Evolutionary conservation across 768 basidiomycete genomes (phyloP), one percentile per base, ranked within the genome.

Genomic region (Hortiboletus campestris): DNA sequence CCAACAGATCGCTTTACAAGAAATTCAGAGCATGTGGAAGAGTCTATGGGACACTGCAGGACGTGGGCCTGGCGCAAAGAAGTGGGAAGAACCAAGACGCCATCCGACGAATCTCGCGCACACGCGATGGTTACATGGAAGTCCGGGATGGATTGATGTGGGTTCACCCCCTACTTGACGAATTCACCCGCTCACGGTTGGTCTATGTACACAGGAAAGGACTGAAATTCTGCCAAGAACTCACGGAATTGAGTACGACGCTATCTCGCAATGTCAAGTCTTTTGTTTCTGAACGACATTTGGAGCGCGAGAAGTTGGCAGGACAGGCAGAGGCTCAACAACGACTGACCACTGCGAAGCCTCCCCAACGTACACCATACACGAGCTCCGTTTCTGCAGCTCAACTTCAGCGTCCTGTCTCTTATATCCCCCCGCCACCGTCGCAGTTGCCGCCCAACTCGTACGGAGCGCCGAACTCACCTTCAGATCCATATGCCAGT

Each of bases 61-160:
- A 2, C 84, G 89, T n/a, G 85, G 85, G 9, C 80, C 86, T 35
- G 85, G 88, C 4, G 88, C 91, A 39, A 78, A 82, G 58, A 87
- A 85, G 59, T 91, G 87, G 84, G 89, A 92, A 50, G 90, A 90
- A 51, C 79, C 86, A 85, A 61, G 91, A 94, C 25, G 78, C 84
- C 6, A 80, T 88, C 19, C 76, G 82, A 49, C 76, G 87, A 44
- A 89, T 97, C 61, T 82, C 80, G 3, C 76, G 80, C n/a, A 88
- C 91, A 1, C 79, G 88, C 25, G 93, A 94, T 63, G 82, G 82
- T 8, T 98, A 94, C 67, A 85, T 86, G 78, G 91, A 97, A 70
- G 86, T 94, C 34, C 78, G 88, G 8, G 88, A 89, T 67, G 94
- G 94, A 16, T 68, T 95, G 41, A 84, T 83, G 90, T 91, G 67